Percentiles rank a stretch among this genome's conserved stretches.
These are phyloP conservation scores for Fusarium foetens DNA, from an alignment of 2,329 filamentous ascomycete genomes.

Conservation along the genomic window DNA sequence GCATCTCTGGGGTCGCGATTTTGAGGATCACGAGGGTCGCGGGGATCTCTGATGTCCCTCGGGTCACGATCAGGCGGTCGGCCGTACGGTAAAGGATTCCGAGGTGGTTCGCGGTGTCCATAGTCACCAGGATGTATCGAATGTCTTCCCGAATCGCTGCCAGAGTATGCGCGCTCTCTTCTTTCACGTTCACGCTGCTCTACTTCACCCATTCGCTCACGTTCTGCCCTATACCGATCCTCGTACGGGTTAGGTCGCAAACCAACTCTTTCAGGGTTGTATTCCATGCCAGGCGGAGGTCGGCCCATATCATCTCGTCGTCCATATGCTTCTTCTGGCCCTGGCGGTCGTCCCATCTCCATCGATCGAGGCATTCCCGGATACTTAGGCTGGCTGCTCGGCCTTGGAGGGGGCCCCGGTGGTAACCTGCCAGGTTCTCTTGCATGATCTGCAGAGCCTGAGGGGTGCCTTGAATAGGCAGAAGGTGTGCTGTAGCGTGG, in stretches of 20 bases:
- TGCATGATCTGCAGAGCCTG: constrained; percentile 57
- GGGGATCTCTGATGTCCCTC: constrained; percentile 49
- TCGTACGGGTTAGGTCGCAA: constrained; percentile 60
- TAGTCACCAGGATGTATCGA: constrained; percentile 51
- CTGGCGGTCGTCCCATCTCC: constrained; percentile 57
- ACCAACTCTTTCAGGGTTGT: constrained; percentile 62
- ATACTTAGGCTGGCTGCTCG: constrained; percentile 64
- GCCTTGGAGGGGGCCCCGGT: constrained; percentile 57
- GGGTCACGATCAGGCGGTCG: constrained; percentile 57
- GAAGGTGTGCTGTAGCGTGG: constrained; percentile 70
- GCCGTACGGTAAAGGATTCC: constrained; percentile 58
- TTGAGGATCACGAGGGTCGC: constrained; percentile 55
- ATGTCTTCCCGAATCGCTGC: constrained; percentile 57
- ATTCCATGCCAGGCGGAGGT: constrained; percentile 55
- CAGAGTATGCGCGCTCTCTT: constrained; percentile 61
- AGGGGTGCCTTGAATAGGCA: constrained; percentile 63
- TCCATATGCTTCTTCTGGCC: constrained; percentile 57
- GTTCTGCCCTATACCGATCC: constrained; percentile 62
- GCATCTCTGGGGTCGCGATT: constrained; percentile 51
- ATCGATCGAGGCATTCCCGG: constrained; percentile 57
- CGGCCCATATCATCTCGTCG: constrained; percentile 61
- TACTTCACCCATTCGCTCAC: constrained; percentile 58
- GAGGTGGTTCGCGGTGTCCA: constrained; percentile 57
- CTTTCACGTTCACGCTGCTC: constrained; percentile 57
- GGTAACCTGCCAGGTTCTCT: constrained; percentile 53